Evolutionary conservation across 331 rosid species (phyloP), one percentile per base, ranked within the genome.

Genomic region (Pyracantha coccinea): DNA sequence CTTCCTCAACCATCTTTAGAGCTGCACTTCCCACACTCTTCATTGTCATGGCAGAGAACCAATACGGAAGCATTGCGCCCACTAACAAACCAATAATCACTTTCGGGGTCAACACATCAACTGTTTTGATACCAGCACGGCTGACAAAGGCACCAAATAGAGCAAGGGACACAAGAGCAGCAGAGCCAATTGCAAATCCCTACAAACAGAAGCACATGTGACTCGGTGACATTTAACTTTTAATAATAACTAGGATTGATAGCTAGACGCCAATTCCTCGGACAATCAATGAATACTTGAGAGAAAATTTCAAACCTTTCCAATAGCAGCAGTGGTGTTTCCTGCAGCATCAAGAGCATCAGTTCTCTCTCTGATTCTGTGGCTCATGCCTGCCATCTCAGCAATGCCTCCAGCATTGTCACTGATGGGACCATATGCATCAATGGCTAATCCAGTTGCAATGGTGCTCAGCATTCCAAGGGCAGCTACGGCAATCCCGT

Each of bases 291-390:
- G 55, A 50, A 50, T 16, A 31, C 59, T 17, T 4, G 7, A 61
- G 62, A 32, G 41, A 35, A 60, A 50, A 16, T 57, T 50, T 20
- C 69, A 64, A 82, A 94, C 97, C 99, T 92, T 95, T 59, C 99
- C 97, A 74, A 95, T 95, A 19, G 97, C 97, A 14, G 97, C 99
- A 33, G 99, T 94, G 17, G 99, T 95, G 87, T 95, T 95, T 86
- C 97, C 97, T 0, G 99, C 99, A 79, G 97, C 96, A 84, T 92
- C 97, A 72, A 95, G 99, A 44, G 99, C 99, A 86, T 95, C 99
- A 3, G 97, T 95, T 81, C 97, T 85, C 88, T 95, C 99, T 19
- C 99, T 84, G 28, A 90, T 92, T 77, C 91, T 84, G 87, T 92
- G 97, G 79, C 97, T 90, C 99, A 95, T 92, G 59, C 97, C 99